A percentile compares a stretch with the other conserved stretches of the same genome.
These are phyloP conservation scores for Pyrrhoderma noxium DNA, from an alignment of 1,284 basidiomycete species.

Conservation along the genomic window DNA sequence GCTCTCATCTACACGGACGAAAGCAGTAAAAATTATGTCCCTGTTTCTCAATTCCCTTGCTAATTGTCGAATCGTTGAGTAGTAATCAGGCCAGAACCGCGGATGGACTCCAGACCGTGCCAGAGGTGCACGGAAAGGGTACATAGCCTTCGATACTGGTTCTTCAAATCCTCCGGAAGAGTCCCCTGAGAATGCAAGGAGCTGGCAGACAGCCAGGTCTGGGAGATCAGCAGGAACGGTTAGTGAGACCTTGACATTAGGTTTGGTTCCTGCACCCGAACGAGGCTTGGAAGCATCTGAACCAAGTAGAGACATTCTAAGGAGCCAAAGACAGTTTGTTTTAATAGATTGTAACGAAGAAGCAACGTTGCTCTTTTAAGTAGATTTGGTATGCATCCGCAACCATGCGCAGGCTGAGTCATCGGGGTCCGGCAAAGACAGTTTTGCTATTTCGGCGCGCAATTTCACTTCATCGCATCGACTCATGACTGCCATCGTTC, in stretches of 20 bases:
- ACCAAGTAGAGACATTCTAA: no score
- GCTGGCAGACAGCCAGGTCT: slow-evolving; percentile 3
- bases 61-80: neutral
- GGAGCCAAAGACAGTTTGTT: no score
- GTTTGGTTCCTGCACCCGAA: no score
- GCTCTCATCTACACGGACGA: neutral
- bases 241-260: slow-evolving; percentile 6
- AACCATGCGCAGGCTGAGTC: no score
- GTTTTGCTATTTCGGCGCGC: no score
- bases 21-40: slow-evolving; percentile 2
- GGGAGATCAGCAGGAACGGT: slow-evolving; percentile 5
- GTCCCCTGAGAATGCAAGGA: slow-evolving; percentile 11
- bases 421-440: no score
- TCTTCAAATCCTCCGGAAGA: neutral
- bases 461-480: no score
- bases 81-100: slow-evolving; percentile 15
- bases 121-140: slow-evolving; percentile 8
- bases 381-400: no score
- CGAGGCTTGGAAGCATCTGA: no score
- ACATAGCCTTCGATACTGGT: neutral
- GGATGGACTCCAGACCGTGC: slow-evolving; percentile 10
- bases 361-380: no score
- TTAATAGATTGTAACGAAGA: no score
- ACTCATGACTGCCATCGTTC: no score
- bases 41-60: slow-evolving; percentile 6